Conservation (phyloP, 257 asterid species). For the Penstemon barbatus region DNA sequence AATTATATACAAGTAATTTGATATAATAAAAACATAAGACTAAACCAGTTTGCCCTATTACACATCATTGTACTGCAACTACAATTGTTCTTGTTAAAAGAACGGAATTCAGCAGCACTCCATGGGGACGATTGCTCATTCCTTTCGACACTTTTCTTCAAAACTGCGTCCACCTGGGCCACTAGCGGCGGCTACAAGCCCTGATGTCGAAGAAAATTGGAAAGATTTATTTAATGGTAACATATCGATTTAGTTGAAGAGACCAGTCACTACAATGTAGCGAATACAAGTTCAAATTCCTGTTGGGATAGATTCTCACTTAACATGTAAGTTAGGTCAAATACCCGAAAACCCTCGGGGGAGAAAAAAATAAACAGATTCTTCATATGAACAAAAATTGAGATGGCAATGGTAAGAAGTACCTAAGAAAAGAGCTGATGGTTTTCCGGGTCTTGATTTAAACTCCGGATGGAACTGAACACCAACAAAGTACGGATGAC, state of each 20-base stretch:
- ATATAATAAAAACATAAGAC: too few relatives aligned
- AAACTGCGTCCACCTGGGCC: slow-evolving; percentile 57
- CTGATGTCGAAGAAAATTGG: slow-evolving; percentile 35
- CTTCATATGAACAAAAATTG: not conserved
- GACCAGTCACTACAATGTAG: too few relatives aligned
- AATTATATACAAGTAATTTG: too few relatives aligned
- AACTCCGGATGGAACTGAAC: slow-evolving; percentile 83
- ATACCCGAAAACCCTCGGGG: too few relatives aligned
- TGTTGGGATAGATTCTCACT: too few relatives aligned
- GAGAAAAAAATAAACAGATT: not conserved
- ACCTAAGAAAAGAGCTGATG: slow-evolving; percentile 72
- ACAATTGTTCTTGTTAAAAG: too few relatives aligned
- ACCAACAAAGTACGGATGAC: slow-evolving; percentile 69
- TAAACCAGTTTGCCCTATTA: too few relatives aligned
- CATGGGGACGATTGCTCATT: slow-evolving; percentile 49
- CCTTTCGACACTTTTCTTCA: slow-evolving; percentile 41
- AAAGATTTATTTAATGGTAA: not conserved
- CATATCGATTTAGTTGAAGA: too few relatives aligned
- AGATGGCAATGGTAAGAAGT: slow-evolving; percentile 16
- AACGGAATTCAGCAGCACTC: too few relatives aligned
- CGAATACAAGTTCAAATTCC: too few relatives aligned
- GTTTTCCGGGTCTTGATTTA: slow-evolving; percentile 78
- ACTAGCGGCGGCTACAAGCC: slow-evolving; percentile 67
- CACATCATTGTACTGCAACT: too few relatives aligned
- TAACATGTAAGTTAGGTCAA: too few relatives aligned